Evolutionary conservation across 495 filamentous ascomycete species (phyloP).

Genomic region (Xylaria nigripes): DNA sequence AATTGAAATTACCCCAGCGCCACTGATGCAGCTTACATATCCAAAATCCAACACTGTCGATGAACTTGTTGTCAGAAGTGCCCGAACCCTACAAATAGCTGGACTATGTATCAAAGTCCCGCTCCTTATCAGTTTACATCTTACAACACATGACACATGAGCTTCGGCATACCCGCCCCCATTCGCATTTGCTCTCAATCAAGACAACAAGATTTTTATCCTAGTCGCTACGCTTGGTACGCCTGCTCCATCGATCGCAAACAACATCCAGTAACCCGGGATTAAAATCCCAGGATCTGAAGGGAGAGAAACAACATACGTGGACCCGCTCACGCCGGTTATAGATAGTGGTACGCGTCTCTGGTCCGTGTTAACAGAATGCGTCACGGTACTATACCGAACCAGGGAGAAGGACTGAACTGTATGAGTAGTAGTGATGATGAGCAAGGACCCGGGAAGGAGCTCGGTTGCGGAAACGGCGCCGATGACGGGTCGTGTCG

Average conservation of each 20-base stretch:
- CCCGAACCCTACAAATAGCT: no score
- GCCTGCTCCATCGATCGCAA: slow-evolving; percentile 38
- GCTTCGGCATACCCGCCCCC: neutral
- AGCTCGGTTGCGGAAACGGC: slow-evolving; percentile 17
- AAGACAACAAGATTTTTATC: slow-evolving; percentile 9
- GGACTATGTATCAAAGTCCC: no score
- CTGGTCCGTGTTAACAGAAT: slow-evolving; percentile 55
- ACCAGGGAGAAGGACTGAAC: slow-evolving; percentile 26
- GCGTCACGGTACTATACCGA: slow-evolving; percentile 42
- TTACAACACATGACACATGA: no score
- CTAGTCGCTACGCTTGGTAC: slow-evolving; percentile 40
- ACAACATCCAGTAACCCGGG: slow-evolving; percentile 53
- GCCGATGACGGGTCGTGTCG: slow-evolving; percentile 31
- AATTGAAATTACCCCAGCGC: no score
- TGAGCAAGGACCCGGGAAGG: slow-evolving; percentile 29
- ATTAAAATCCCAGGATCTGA: slow-evolving; percentile 43
- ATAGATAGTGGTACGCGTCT: slow-evolving; percentile 38
- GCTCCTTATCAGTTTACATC: no score
- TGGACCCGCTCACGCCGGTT: slow-evolving; percentile 15
- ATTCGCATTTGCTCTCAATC: neutral
- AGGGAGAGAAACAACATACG: slow-evolving; percentile 22
- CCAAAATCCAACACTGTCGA: no score
- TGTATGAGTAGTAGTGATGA: slow-evolving; percentile 25
- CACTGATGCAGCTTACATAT: no score
- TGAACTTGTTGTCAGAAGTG: no score